These are phyloP conservation scores for Xenoacremonium recifei DNA, from an alignment of 2,329 filamentous ascomycete genomes.

Conservation along the genomic window DNA sequence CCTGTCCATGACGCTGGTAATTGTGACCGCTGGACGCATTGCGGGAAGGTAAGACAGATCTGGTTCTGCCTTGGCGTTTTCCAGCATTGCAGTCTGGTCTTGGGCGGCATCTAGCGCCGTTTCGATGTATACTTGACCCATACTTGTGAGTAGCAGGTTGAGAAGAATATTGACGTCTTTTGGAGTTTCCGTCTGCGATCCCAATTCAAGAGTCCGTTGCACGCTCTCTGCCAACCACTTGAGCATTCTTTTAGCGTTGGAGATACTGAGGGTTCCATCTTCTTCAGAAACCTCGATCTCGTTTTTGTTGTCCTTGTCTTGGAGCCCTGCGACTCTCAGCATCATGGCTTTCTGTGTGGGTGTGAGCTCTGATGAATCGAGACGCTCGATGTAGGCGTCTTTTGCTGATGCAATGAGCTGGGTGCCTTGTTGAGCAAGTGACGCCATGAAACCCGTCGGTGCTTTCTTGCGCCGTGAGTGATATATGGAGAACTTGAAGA, in stretches of 20 bases:
- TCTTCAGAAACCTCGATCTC: conserved; percentile 90
- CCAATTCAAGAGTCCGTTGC: conserved; percentile 86
- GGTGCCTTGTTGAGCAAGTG: conserved; percentile 83
- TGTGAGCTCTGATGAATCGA: conserved; percentile 87
- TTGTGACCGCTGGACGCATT: conserved; percentile 78
- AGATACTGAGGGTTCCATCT: conserved; percentile 77
- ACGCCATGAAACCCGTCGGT: conserved; percentile 88
- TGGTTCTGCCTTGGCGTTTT: conserved; percentile 78
- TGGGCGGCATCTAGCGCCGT: conserved; percentile 66
- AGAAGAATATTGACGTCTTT: conserved; percentile 89
- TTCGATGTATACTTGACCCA: conserved; percentile 80
- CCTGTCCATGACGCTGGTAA: conserved; percentile 89
- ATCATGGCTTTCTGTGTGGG: conserved; percentile 88
- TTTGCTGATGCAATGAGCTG: conserved; percentile 85
- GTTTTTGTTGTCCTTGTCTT: conserved; percentile 72
- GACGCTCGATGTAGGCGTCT: conserved; percentile 84
- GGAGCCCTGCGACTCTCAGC: conserved; percentile 81
- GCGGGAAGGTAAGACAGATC: conserved; percentile 81
- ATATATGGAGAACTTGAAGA: conserved; percentile 97
- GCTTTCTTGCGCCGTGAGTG: conserved; percentile 86
- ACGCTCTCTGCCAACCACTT: conserved; percentile 97
- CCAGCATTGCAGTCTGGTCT: conserved; percentile 73
- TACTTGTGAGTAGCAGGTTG: conserved; percentile 77
- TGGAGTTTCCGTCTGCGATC: conserved; percentile 80
- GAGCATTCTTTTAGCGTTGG: conserved; percentile 96